Percentiles rank a stretch among this genome's conserved stretches.
These are phyloP conservation scores for Powellomyces hirtus DNA, from an alignment of 192 early-diverging fungal species.

Conservation along the genomic window DNA sequence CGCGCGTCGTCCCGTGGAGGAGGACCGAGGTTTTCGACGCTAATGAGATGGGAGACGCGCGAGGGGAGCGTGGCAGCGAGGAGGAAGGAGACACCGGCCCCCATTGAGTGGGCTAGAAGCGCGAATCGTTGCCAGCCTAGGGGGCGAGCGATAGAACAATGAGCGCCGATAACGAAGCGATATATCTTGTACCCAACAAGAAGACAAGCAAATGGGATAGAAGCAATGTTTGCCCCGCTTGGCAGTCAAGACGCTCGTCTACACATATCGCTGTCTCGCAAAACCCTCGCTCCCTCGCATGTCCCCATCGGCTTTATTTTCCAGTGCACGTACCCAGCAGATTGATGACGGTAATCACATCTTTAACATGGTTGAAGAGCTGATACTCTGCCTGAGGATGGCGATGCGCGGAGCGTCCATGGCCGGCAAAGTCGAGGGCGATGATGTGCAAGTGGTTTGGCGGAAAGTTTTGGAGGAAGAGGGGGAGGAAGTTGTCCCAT, in stretches of 20 bases:
- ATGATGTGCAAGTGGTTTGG: background rate
- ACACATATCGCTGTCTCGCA: too few relatives aligned
- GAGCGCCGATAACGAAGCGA: too few relatives aligned
- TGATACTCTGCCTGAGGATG: slow-evolving; percentile 20
- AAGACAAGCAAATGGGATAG: too few relatives aligned
- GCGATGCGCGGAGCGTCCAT: slow-evolving; percentile 29
- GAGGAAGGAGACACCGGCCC: slow-evolving; percentile 10
- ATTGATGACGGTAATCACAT: slow-evolving; percentile 9
- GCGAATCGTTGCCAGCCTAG: slow-evolving; percentile 17
- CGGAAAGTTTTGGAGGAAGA: background rate
- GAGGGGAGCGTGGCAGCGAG: slow-evolving; percentile 2
- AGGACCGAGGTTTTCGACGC: slow-evolving; percentile 24
- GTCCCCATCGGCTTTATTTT: too few relatives aligned
- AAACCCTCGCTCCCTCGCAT: background rate
- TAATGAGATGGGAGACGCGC: slow-evolving; percentile 7
- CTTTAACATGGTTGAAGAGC: slow-evolving; percentile 21
- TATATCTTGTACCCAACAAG: too few relatives aligned
- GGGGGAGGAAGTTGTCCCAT: background rate
- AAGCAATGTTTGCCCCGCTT: too few relatives aligned
- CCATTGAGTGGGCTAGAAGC: slow-evolving; percentile 32
- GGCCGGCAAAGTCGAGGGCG: slow-evolving; percentile 27
- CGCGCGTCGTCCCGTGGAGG: background rate
- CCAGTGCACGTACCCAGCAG: background rate
- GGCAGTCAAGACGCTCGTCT: too few relatives aligned
- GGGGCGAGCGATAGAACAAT: too few relatives aligned